Percentiles rank a stretch among this genome's conserved stretches.
These are phyloP conservation scores for Linderina pennispora DNA, from an alignment of 192 early-diverging fungal species.

Conservation along the genomic window DNA sequence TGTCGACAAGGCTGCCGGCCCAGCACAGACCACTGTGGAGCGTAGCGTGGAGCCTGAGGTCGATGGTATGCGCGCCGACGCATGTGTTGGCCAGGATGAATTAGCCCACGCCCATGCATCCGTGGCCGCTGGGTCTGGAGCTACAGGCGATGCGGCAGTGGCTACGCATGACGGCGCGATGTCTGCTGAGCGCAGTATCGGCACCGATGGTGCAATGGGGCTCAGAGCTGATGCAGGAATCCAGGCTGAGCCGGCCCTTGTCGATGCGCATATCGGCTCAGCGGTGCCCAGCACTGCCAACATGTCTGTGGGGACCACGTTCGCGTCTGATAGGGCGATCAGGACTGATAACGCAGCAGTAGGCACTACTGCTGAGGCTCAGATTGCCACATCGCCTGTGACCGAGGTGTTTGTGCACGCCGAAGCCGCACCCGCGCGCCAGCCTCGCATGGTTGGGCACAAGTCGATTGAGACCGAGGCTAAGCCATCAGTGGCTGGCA, in stretches of 20 bases:
- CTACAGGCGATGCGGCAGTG: background rate
- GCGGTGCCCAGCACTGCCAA: slow-evolving; percentile 18
- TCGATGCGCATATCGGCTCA: slow-evolving; percentile 17
- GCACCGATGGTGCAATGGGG: slow-evolving; percentile 4
- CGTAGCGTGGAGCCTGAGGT: slow-evolving; percentile 10
- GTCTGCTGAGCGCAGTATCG: background rate
- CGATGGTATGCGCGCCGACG: background rate
- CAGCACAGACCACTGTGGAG: background rate
- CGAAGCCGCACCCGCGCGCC: no score
- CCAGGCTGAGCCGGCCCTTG: slow-evolving; percentile 7
- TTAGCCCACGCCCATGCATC: background rate
- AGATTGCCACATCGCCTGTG: no score
- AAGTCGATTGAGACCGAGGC: no score
- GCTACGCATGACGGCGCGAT: background rate
- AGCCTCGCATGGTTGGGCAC: no score
- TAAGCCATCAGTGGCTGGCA: no score
- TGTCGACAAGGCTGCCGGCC: slow-evolving; percentile 10
- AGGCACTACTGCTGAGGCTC: no score
- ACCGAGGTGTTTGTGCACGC: no score
- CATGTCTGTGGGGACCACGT: slow-evolving; percentile 9
- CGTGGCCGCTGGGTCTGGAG: background rate
- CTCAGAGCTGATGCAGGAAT: slow-evolving; percentile 7
- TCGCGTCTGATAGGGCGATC: no score
- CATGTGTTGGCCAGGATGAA: background rate
- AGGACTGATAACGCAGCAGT: no score